Percentiles rank a stretch among this genome's conserved stretches.
These are phyloP conservation scores for Penicillium canariense DNA, from an alignment of 495 filamentous ascomycete genomes.

Conservation along the genomic window DNA sequence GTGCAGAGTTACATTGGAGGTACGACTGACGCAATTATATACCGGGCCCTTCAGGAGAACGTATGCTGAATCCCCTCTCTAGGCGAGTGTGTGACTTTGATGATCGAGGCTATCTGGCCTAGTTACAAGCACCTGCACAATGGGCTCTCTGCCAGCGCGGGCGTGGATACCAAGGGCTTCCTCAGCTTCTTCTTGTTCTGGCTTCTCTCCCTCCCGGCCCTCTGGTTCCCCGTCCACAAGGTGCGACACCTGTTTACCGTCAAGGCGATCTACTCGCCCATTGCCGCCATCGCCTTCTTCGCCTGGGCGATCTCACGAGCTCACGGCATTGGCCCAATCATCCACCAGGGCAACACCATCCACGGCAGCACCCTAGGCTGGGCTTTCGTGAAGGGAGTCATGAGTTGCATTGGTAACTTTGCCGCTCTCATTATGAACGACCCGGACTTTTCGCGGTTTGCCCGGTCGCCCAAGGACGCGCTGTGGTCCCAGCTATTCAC, in stretches of 20 bases:
- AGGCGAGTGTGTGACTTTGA: constrained; percentile 74
- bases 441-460: constrained; percentile 88
- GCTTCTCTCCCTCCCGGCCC: constrained; percentile 73
- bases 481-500: constrained; percentile 88
- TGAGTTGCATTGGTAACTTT: constrained; percentile 91
- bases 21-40: no score
- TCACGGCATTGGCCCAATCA: constrained; percentile 80
- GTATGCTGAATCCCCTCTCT: no score
- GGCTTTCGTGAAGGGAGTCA: constrained; percentile 79
- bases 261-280: constrained; percentile 82
- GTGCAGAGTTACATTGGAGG: constrained; percentile 85
- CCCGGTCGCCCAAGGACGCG: constrained; percentile 73
- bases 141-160: constrained; percentile 59
- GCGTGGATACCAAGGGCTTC: constrained; percentile 74
- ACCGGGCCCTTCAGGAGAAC: no score
- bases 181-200: constrained; percentile 84
- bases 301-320: constrained; percentile 86
- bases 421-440: constrained; percentile 78
- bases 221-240: constrained; percentile 67
- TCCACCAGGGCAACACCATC: constrained; percentile 63
- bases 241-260: constrained; percentile 85
- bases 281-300: constrained; percentile 82
- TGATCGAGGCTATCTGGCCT: constrained; percentile 82
- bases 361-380: constrained; percentile 72
- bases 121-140: constrained; percentile 65